phyloP scores from a whole-genome alignment of 1,284 basidiomycete species.

The Trichosporon coremiiforme region DNA sequence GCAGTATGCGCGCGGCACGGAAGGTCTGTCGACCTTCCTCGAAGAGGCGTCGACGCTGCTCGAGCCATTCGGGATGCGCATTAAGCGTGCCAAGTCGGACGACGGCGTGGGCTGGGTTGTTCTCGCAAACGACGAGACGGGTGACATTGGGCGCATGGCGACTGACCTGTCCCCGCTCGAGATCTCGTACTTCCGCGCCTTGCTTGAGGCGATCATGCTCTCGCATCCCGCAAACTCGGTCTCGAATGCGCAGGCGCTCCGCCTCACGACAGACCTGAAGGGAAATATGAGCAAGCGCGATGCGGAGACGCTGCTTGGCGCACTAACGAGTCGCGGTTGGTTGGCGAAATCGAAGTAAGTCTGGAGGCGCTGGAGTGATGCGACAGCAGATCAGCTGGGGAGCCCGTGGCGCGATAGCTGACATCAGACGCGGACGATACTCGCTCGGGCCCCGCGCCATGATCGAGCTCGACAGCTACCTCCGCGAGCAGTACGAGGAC shows the following conservation, averaged over 20 bases:
- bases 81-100: conserved; percentile 43
- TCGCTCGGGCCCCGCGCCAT: conserved; percentile 46
- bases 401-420: too few species aligned
- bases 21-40: conserved; percentile 42
- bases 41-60: conserved; percentile 41
- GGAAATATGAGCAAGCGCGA: conserved; percentile 34
- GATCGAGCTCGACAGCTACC: conserved; percentile 48
- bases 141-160: conserved; percentile 39
- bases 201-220: conserved; percentile 48
- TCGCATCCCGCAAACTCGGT: conserved; percentile 54
- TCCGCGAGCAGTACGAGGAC: conserved; percentile 45
- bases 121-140: conserved; percentile 45
- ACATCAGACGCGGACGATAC: conserved; percentile 48
- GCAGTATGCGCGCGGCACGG: conserved; percentile 30
- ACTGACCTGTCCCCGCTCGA: conserved; percentile 49
- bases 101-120: conserved; percentile 40
- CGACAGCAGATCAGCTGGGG: too few species aligned
- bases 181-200: conserved; percentile 46
- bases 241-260: conserved; percentile 40
- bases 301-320: conserved; percentile 42
- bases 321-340: conserved; percentile 51
- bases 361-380: not conserved
- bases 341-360: conserved; percentile 48
- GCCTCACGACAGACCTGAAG: conserved; percentile 32
- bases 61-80: conserved; percentile 42